phyloP scores from a whole-genome alignment of 1,139 yeast species.

The Candida sojae region DNA sequence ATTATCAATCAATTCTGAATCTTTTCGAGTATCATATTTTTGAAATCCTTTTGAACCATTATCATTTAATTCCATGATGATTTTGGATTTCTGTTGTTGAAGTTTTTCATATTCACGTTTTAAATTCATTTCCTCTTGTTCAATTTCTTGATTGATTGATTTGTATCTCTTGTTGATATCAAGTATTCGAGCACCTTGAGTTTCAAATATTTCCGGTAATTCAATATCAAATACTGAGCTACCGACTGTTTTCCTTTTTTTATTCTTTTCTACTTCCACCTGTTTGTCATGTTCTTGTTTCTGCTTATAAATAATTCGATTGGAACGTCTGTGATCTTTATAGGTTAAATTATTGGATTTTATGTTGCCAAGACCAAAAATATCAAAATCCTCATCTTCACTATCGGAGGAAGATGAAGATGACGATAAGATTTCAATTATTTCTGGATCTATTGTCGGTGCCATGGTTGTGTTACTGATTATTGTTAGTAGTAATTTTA shows the following conservation, averaged over 20 bases:
- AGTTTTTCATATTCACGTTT: constrained; percentile 13
- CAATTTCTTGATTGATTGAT: constrained; percentile 18
- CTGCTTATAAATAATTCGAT: not conserved
- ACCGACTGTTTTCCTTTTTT: not conserved
- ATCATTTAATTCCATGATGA: constrained; percentile 28
- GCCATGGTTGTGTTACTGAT: not conserved
- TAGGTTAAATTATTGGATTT: not conserved
- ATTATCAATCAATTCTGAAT: constrained; percentile 13
- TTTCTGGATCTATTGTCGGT: not conserved
- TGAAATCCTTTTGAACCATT: constrained; percentile 23
- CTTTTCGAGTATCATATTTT: constrained; percentile 3
- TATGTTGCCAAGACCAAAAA: not conserved
- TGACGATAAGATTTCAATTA: not conserved
- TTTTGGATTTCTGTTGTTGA: constrained; percentile 9
- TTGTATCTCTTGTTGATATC: constrained; percentile 16
- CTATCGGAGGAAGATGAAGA: not conserved
- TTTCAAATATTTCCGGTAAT: constrained; percentile 28
- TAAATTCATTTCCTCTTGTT: constrained; percentile 16
- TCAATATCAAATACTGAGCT: constrained; percentile 20
- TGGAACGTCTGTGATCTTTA: not conserved
- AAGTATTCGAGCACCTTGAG: constrained; percentile 26
- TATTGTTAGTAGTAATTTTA: no score
- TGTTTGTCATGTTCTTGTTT: not conserved
- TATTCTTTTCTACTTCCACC: not conserved
- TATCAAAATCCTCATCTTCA: not conserved